Percentiles rank a stretch among this genome's conserved stretches.
These are phyloP conservation scores for Arabidopsis suecica DNA, from an alignment of 345 rosid species.

Conservation along the genomic window DNA sequence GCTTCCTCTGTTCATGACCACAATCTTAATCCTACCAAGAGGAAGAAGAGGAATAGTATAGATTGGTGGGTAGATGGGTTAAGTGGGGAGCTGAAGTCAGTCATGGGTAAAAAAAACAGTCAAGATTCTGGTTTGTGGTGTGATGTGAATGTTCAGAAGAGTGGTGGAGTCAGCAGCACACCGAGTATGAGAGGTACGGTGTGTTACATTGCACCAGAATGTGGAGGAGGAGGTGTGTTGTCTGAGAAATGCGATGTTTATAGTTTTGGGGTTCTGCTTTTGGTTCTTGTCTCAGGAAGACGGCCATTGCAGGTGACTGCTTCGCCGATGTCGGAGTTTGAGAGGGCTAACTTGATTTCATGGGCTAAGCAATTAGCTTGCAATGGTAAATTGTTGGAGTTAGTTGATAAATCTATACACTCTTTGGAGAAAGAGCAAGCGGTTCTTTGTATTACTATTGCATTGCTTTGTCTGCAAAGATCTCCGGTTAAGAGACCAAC, in stretches of 20 bases:
- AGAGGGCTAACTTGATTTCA: conserved; percentile 79
- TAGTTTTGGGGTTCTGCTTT: conserved; percentile 73
- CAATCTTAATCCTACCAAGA: conserved; percentile 42
- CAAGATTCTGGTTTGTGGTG: conserved; percentile 63
- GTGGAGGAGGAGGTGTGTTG: conserved; percentile 67
- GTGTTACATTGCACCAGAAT: conserved; percentile 83
- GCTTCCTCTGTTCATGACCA: conserved; percentile 44
- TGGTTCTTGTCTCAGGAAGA: conserved; percentile 74
- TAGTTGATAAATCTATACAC: conserved; percentile 67
- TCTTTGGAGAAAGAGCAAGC: conserved; percentile 67
- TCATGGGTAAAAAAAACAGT: conserved; percentile 50
- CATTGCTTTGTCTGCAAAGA: conserved; percentile 72
- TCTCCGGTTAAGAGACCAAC: conserved; percentile 70
- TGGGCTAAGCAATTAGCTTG: conserved; percentile 81
- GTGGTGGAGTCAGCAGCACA: conserved; percentile 80
- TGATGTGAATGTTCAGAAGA: conserved; percentile 68
- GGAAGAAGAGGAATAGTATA: conserved; percentile 63
- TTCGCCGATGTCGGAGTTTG: conserved; percentile 79
- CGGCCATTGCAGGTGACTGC: conserved; percentile 78
- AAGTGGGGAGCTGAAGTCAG: conserved; percentile 61
- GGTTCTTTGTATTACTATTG: conserved; percentile 72
- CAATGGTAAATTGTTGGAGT: conserved; percentile 69
- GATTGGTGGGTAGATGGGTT: conserved; percentile 82
- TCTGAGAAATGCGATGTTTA: conserved; percentile 82
- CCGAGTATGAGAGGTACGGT: conserved; percentile 92